A percentile compares a stretch with the other conserved stretches of the same genome.
These are phyloP conservation scores for Flueggea neowawraea DNA, from an alignment of 441 rosid species.

Conservation along the genomic window DNA sequence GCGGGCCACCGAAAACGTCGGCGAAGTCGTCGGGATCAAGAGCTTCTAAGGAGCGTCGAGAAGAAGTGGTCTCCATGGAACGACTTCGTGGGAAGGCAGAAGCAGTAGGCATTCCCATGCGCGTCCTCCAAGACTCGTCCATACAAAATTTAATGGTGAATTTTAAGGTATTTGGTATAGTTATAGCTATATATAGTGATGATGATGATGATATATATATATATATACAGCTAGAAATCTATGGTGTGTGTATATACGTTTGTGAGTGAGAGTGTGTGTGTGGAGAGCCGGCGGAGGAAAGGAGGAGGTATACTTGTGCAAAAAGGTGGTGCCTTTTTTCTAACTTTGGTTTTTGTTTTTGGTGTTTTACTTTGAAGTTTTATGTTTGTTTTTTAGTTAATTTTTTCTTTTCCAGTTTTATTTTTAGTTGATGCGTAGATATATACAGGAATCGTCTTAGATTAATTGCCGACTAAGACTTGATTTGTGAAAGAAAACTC, in stretches of 20 bases:
- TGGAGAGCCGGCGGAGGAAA: too few relatives aligned
- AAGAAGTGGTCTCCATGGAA: conserved; percentile 2
- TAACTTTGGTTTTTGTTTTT: neutral
- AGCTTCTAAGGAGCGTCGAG: conserved; percentile 27
- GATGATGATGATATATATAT: neutral
- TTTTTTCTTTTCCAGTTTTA: too few relatives aligned
- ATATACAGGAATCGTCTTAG: too few relatives aligned
- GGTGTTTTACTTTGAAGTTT: too few relatives aligned
- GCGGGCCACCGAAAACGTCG: conserved; percentile 94
- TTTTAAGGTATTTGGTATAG: too few relatives aligned
- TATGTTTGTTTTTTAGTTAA: too few relatives aligned
- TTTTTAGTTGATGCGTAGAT: too few relatives aligned
- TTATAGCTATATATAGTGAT: too few relatives aligned
- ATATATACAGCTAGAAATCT: neutral
- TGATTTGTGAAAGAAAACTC: too few relatives aligned
- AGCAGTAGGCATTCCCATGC: conserved; percentile 30
- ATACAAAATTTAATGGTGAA: conserved; percentile 14
- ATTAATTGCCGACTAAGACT: too few relatives aligned
- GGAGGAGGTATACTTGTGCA: neutral
- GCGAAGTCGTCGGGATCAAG: conserved; percentile 57
- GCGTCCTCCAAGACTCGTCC: conserved; percentile 55
- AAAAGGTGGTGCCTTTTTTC: neutral
- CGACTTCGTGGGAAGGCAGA: conserved; percentile 40
- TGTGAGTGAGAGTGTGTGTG: neutral
- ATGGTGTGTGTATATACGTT: neutral